A percentile compares a stretch with the other conserved stretches of the same genome.
phyloP scores from a whole-genome alignment of 2,329 filamentous ascomycete species.

The Colletotrichum nymphaeae region DNA sequence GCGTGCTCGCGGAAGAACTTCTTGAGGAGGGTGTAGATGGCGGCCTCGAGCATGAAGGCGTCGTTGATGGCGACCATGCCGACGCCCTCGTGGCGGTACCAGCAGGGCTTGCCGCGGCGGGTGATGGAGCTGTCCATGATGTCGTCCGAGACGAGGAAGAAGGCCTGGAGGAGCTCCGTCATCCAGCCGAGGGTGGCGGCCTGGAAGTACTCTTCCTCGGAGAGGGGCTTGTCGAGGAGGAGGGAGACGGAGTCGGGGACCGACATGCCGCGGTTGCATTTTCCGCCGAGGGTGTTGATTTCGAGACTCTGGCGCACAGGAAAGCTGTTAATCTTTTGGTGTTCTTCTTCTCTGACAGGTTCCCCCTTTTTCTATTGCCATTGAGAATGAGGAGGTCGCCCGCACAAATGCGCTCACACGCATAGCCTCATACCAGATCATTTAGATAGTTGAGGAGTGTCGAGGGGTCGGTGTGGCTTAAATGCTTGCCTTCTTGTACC shows the following conservation, averaged over 20 bases:
- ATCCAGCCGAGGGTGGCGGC: constrained; percentile 93
- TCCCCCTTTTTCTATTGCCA: neutral
- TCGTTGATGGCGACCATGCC: constrained; percentile 99
- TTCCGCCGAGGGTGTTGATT: constrained; percentile 90
- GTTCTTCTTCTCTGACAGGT: neutral
- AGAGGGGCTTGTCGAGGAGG: constrained; percentile 78
- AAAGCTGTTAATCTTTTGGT: neutral
- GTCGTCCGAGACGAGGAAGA: constrained; percentile 98
- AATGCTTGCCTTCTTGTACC: constrained; percentile 81
- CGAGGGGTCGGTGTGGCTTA: constrained; percentile 18
- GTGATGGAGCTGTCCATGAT: constrained; percentile 99
- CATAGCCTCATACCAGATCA: neutral
- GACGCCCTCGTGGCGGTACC: constrained; percentile 91
- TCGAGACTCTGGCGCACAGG: constrained; percentile 73
- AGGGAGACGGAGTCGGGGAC: constrained; percentile 91
- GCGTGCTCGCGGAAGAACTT: constrained; percentile 92
- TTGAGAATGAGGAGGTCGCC: neutral
- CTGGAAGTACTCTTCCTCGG: constrained; percentile 86
- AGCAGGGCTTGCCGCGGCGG: constrained; percentile 92
- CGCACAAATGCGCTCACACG: neutral
- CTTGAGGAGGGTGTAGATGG: constrained; percentile 92
- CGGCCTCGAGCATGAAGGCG: constrained; percentile 91
- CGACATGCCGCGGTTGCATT: constrained; percentile 99
- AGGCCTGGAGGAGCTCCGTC: constrained; percentile 97
- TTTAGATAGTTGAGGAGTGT: neutral